Base-by-base conservation (phyloP, 257 asterid species). In the Solanum pennellii region DNA sequence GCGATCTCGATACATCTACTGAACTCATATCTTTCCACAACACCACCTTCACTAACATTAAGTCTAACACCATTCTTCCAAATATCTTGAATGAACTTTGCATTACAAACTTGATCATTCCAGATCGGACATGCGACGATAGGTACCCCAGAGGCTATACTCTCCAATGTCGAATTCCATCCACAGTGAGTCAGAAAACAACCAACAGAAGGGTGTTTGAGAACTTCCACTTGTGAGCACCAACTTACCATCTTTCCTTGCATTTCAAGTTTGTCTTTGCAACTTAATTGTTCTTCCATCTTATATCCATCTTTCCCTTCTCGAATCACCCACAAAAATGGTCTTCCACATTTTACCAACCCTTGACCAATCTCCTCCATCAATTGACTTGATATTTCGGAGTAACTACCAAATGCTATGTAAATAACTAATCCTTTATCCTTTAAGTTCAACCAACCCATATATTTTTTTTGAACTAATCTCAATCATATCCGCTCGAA, bases 131-230 rank as follows among this genome's bases (percentile, higher is more conserved):
- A 35, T 31, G 87, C 86, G 87, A 93, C 93, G 1, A 90, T 23
- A 0, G 95, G 95, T 39, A 92, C 90, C 4, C 95, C 94, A 7
- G 41, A 86, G 3, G 69, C 92, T 15, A 93, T 41, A 42, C 95
- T 85, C 75, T 93, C 96, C 1, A 90, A 49, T 1, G 92, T 27
- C 42, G 94, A 93, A 83, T 93, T 93, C 96, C 96, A 93, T 77
- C 94, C 93, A 83, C 86, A 89, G 21, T 90, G 92, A 29, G 87
- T 86, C 37, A 88, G 18, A 35, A 90, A 90, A 80, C 90, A 88
- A 18, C 89, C 90, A 68, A 87, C 47, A 20, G 87, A 83, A 6
- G 68, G 47, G 29, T 90, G 90, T 52, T 90, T 73, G 2, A 90
- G 33, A 66, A 88, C 89, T 45, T 88, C 87, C 1, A 90, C 37